Evolutionary conservation across 306 rosid species (phyloP).

Genomic region (Cucurbita pepo): DNA sequence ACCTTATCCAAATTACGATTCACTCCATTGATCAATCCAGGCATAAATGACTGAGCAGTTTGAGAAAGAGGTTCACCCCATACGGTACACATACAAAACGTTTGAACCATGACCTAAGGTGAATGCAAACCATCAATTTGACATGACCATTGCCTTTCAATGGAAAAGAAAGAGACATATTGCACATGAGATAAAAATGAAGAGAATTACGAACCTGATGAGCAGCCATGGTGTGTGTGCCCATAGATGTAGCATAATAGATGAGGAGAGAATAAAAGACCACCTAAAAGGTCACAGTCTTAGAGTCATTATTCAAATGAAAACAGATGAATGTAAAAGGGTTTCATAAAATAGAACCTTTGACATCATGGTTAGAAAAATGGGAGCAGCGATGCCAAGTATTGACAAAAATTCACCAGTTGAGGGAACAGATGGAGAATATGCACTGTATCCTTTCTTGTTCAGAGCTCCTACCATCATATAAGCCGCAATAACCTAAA

Average conservation of each 20-base stretch:
- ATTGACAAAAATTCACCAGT: constrained; percentile 37
- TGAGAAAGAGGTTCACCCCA: constrained; percentile 99
- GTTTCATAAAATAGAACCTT: constrained; percentile 36
- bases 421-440: constrained; percentile 52
- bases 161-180: constrained; percentile 6
- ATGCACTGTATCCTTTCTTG: constrained; percentile 57
- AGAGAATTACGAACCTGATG: constrained; percentile 48
- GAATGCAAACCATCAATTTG: constrained; percentile 14
- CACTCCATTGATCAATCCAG: constrained; percentile 57
- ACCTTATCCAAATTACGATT: constrained; percentile 61
- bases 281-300: constrained; percentile 33
- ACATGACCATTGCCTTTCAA: not conserved
- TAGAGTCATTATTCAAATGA: not conserved
- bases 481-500: constrained; percentile 69
- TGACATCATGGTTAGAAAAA: constrained; percentile 60
- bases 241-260: constrained; percentile 78
- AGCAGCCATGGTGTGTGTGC: constrained; percentile 79
- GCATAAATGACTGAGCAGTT: constrained; percentile 95
- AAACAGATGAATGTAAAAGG: not conserved
- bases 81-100: constrained; percentile 58
- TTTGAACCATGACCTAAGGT: constrained; percentile 80
- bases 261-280: constrained; percentile 65
- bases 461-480: constrained; percentile 76
- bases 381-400: constrained; percentile 67
- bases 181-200: not conserved